A percentile compares a stretch with the other conserved stretches of the same genome.
phyloP scores from a whole-genome alignment of 371 early-diverging fungal genomes.

The Mucor sp. region DNA sequence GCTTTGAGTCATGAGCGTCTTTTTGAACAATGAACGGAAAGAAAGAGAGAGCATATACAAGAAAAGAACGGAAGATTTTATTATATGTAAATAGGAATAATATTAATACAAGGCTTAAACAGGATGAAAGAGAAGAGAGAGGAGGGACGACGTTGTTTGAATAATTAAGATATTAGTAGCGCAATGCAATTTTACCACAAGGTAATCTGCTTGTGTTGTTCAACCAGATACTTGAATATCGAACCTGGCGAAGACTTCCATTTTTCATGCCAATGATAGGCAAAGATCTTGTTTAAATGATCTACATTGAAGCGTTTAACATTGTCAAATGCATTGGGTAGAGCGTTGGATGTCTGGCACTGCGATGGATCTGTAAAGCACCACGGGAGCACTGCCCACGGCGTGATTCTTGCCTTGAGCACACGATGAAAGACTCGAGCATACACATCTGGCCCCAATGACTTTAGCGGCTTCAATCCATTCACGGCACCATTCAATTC shows the following conservation, averaged over 20 bases:
- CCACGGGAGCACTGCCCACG: slow-evolving; percentile 53
- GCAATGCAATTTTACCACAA: slow-evolving; percentile 4
- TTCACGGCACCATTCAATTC: slow-evolving; percentile 10
- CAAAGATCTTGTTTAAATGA: slow-evolving; percentile 23
- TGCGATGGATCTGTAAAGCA: slow-evolving; percentile 49
- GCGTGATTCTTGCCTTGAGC: slow-evolving; percentile 29
- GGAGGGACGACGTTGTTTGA: not conserved
- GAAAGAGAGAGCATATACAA: not conserved
- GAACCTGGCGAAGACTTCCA: slow-evolving; percentile 28
- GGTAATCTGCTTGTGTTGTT: slow-evolving; percentile 4
- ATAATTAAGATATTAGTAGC: not conserved
- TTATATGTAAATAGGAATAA: not conserved
- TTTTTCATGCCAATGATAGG: slow-evolving; percentile 33
- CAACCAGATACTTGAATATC: slow-evolving; percentile 25
- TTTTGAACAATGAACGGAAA: not conserved
- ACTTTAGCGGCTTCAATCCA: not conserved
- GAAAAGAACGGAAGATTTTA: not conserved
- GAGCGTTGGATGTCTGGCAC: slow-evolving; percentile 23
- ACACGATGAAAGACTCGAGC: slow-evolving; percentile 32
- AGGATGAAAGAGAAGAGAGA: not conserved
- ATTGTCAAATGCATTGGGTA: slow-evolving; percentile 20
- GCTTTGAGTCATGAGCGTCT: not conserved
- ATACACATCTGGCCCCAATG: slow-evolving; percentile 21
- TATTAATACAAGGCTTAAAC: not conserved
- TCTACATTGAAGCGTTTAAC: slow-evolving; percentile 13